These are phyloP conservation scores for Solanum microdontum DNA, from an alignment of 257 asterid genomes.

Conservation along the genomic window DNA sequence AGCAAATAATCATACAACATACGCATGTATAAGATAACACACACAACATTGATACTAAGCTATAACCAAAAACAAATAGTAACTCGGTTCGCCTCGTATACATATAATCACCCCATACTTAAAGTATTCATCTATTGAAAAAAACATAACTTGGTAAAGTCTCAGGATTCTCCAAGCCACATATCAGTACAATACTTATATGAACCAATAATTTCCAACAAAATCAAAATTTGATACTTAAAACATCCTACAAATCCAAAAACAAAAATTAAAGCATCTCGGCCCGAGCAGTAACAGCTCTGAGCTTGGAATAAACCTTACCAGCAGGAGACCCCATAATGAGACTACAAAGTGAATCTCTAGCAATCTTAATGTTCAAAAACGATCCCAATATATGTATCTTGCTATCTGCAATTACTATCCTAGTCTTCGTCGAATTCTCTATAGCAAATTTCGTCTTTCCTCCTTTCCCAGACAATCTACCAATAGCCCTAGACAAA, in stretches of 20 bases:
- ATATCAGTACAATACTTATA: background rate
- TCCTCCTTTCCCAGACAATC: background rate
- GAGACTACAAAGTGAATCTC: background rate
- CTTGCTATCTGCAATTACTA: background rate
- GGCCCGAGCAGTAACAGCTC: background rate
- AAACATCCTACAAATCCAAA: background rate
- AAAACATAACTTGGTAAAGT: background rate
- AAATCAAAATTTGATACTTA: background rate
- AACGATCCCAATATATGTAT: background rate
- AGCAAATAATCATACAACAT: background rate
- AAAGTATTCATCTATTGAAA: background rate
- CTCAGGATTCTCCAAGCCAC: background rate
- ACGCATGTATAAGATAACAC: background rate
- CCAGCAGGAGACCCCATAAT: background rate
- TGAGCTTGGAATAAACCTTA: background rate
- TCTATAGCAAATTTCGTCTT: background rate
- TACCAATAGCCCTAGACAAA: conserved; percentile 23
- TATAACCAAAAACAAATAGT: background rate
- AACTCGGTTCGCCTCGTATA: background rate
- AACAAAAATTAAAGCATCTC: background rate
- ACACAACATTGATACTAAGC: background rate
- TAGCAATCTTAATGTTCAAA: background rate
- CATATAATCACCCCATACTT: background rate
- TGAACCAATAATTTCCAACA: background rate
- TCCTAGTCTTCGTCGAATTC: background rate